Percentiles rank a stretch among this genome's conserved stretches.
Conservation (phyloP, 108 stramenopile species). For the Schizochytrium sp. region DNA sequence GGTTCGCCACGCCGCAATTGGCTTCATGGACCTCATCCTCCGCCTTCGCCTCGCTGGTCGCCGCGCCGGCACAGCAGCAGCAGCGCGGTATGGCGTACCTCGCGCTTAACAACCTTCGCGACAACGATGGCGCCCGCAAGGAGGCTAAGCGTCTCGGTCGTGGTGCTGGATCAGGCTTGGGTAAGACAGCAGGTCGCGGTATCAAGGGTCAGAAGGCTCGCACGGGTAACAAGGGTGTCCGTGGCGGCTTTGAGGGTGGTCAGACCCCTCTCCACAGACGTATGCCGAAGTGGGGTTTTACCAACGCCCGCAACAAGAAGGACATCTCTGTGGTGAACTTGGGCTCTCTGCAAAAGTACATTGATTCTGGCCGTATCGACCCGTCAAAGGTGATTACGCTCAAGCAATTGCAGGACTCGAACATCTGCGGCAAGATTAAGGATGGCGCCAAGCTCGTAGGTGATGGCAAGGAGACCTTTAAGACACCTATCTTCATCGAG, state of each 20-base stretch:
- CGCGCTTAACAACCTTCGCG: conserved; percentile 46
- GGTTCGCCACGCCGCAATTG: no score
- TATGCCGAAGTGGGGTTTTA: conserved; percentile 97
- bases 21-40: no score
- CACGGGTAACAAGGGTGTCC: conserved; percentile 76
- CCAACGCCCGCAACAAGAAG: conserved; percentile 82
- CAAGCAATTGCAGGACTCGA: conserved; percentile 89
- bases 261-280: conserved; percentile 95
- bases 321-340: conserved; percentile 85
- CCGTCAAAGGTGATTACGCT: conserved; percentile 80
- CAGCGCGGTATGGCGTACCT: conserved; percentile 34
- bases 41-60: no score
- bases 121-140: conserved; percentile 45
- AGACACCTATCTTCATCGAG: conserved; percentile 84
- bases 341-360: conserved; percentile 86
- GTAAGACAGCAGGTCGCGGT: conserved; percentile 95
- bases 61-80: background rate
- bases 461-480: conserved; percentile 72
- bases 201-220: conserved; percentile 96
- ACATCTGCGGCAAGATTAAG: conserved; percentile 84
- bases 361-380: conserved; percentile 92
- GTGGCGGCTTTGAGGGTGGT: conserved; percentile 94
- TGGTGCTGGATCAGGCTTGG: conserved; percentile 92
- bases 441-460: conserved; percentile 86
- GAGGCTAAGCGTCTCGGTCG: conserved; percentile 88